Evolutionary conservation across 352 stramenopile species (phyloP), one percentile per base, ranked within the genome.

Genomic region (Phytophthora hybrid): DNA sequence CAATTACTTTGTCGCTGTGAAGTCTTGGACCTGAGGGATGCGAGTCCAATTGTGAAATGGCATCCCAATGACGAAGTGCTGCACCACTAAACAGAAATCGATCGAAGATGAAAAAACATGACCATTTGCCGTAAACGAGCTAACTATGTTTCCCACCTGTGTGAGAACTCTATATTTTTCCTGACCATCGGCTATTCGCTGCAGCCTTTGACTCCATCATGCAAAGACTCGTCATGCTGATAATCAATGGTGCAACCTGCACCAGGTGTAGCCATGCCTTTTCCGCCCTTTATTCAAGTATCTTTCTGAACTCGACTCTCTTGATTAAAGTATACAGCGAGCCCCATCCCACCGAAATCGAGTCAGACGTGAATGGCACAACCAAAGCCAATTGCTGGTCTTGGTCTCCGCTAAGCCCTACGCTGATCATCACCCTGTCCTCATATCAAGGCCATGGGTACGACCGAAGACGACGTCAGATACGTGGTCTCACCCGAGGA

Each of bases 401-500:
- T 58, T 63, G 34, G n/a, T 59, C 60, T 58, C 31, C 47, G 31
- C 59, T 59, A 59, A 10, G 44, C 16, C 11, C 14, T 6, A 51
- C 23, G 18, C 16, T 51, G 19, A 23, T 23, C 16, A 51, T 51
- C 18, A 46, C 37, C 21, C 49, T 32, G 0, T 31, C 49, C 49
- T 55, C 10, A 7, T 14, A 18, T 31, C n/a, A 16, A 21, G 16
- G 49, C 31, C 44, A 74, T 77, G 64, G 59, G 44, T 51, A 59
- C 47, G 47, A 37, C 49, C 19, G 46, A 59, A 29, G 63, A 59
- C 18, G 53, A 74, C 47, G 39, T 63, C 23, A 66, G 59, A 31
- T 78, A 74, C 56, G 71, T 78, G 19, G 68, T 78, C 18, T 78
- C 66, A 6, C 71, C 71, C 32, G 66, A 78, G 3, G 66, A 59